A percentile compares a stretch with the other conserved stretches of the same genome.
These are phyloP conservation scores for Amaranthus hypochondriacus DNA, from an alignment of 148 eudicot species.

Conservation along the genomic window DNA sequence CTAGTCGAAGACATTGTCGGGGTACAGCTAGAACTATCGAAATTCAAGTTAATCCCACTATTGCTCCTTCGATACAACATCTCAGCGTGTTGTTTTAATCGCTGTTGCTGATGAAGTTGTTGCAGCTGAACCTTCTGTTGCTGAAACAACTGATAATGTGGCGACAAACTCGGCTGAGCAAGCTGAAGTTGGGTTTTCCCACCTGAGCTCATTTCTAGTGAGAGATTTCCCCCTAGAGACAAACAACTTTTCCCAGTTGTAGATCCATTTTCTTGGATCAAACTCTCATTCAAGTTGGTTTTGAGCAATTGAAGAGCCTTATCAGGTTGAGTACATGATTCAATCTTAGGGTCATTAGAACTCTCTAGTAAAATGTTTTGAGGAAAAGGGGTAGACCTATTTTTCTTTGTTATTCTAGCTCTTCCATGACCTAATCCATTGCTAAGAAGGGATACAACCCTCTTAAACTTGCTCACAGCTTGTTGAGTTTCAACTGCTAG, in stretches of 20 bases:
- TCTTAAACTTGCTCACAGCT: slow-evolving; percentile 60
- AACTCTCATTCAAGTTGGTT: slow-evolving; percentile 31
- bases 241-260: slow-evolving; percentile 46
- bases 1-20: slow-evolving; percentile 75
- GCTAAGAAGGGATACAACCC: slow-evolving; percentile 64
- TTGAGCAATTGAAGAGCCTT: slow-evolving; percentile 46
- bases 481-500: slow-evolving; percentile 59
- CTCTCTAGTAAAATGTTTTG: slow-evolving; percentile 43
- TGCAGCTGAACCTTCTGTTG: slow-evolving; percentile 42
- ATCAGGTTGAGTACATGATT: slow-evolving; percentile 13
- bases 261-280: slow-evolving; percentile 39
- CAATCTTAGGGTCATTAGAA: slow-evolving; percentile 19
- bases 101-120: slow-evolving; percentile 47
- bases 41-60: slow-evolving; percentile 65
- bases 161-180: slow-evolving; percentile 33
- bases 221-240: slow-evolving; percentile 44
- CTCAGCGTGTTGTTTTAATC: slow-evolving; percentile 57
- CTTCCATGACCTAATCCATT: slow-evolving; percentile 71
- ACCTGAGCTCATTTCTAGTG: slow-evolving; percentile 39
- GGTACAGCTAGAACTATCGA: slow-evolving; percentile 57
- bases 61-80: slow-evolving; percentile 49
- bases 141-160: slow-evolving; percentile 30
- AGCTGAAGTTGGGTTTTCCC: slow-evolving; percentile 47
- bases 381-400: slow-evolving; percentile 40
- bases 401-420: slow-evolving; percentile 54